Base-by-base conservation (phyloP, 768 basidiomycete species). In the Leccinum boreale region DNA sequence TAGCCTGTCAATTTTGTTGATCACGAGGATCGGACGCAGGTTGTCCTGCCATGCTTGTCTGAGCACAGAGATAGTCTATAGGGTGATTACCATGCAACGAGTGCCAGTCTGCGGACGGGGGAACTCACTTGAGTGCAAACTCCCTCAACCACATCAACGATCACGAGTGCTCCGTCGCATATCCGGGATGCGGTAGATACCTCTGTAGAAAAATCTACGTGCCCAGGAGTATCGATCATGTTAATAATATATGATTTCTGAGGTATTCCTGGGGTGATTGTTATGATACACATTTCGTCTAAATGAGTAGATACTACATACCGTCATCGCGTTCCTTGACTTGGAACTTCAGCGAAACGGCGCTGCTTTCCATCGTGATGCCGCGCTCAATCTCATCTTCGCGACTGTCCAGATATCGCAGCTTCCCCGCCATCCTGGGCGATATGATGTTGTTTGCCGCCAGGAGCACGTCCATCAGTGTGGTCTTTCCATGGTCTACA, bases 381-480 rank as follows among this genome's bases (percentile, higher is more conserved):
- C 97, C 97, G 51, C 97, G 79, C 74, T 98, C 89, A 66, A 98
- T 95, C 68, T 99, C 97, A 66, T 98, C 97, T 70, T 98, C 94
- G 62, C 97, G 81, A 58, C 89, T 92, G 70, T 99, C 97, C 53
- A 98, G 78, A 71, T 96, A 99, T 54, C 97, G 81, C 73, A 98
- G 86, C 71, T 97, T 98, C 10, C 97, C 97, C 2, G 94, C 96
- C 87, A 98, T 90, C 54, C 91, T 78, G 10, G 87, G 75, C 0
- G 96, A 98, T 66, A 99, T 98, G 69, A 99, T 98, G 67, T 93
- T 96, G 76, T 98, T 98, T 21, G 96, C 94, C 2, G 96, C 95
- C 35, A 99, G 85, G 8, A 99, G 82, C 15, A 90, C 85, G 67
- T 99, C 97, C 85, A 97, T 95, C 58, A 93, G 83, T 0, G 94